Conservation (phyloP, 129 eudicot genomes). For the Erigeron canadensis region DNA sequence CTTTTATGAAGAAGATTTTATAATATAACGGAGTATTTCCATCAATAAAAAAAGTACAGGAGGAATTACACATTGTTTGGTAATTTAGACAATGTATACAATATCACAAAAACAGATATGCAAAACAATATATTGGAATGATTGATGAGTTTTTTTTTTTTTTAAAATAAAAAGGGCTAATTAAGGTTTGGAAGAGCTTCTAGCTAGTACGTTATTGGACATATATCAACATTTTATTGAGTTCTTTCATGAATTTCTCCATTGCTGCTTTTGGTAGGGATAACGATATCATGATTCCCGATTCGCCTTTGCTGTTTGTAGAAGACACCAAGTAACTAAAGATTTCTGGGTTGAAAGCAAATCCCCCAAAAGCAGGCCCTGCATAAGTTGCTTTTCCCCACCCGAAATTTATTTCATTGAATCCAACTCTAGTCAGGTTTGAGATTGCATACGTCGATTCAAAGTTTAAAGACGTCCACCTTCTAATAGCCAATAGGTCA, state of each 20-base stretch:
- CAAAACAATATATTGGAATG: too few species aligned
- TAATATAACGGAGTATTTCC: too few species aligned
- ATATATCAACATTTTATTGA: constrained; percentile 4
- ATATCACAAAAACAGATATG: too few species aligned
- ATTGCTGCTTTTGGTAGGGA: background rate
- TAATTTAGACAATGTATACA: too few species aligned
- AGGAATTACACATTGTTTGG: too few species aligned
- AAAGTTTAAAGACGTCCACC: constrained; percentile 23
- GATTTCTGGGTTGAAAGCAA: constrained; percentile 16
- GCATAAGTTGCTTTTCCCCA: constrained; percentile 49
- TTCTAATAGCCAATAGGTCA: constrained; percentile 37
- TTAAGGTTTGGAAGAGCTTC: too few species aligned
- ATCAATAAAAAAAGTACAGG: too few species aligned
- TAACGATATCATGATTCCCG: constrained; percentile 30
- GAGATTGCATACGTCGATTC: constrained; percentile 29
- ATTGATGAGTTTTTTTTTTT: too few species aligned
- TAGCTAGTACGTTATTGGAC: too few species aligned
- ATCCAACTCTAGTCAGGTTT: constrained; percentile 29
- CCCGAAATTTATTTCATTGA: constrained; percentile 42
- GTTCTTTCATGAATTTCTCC: constrained; percentile 21
- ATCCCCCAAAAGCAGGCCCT: constrained; percentile 36
- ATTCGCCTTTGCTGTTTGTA: constrained; percentile 33
- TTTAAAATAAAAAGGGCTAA: too few species aligned
- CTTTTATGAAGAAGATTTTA: too few species aligned
- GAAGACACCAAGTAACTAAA: constrained; percentile 23